Percentiles rank a stretch among this genome's conserved stretches.
phyloP scores from a whole-genome alignment of 768 basidiomycete species.

The Holtermannia corniformis region DNA sequence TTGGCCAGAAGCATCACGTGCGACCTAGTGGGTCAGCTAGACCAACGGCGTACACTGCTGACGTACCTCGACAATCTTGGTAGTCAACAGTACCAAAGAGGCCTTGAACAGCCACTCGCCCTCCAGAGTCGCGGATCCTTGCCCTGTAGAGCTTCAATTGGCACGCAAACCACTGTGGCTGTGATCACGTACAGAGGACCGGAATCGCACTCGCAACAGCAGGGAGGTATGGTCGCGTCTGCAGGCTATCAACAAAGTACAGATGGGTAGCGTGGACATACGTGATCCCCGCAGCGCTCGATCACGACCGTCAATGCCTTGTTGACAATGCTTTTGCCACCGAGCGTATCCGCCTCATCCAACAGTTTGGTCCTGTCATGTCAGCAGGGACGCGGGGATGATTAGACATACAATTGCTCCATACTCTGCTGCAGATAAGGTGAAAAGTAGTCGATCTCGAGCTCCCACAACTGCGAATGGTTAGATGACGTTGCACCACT shows the following conservation, averaged over 20 bases:
- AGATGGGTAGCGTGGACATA: slow-evolving; percentile 1
- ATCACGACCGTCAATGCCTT: slow-evolving; percentile 36
- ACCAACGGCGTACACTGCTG: background rate
- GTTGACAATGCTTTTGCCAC: slow-evolving; percentile 34
- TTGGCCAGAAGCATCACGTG: slow-evolving; percentile 26
- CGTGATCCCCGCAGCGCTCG: slow-evolving; percentile 31
- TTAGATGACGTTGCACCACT: background rate
- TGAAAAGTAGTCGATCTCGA: slow-evolving; percentile 33
- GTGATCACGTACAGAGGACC: slow-evolving; percentile 22
- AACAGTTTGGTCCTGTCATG: slow-evolving; percentile 26
- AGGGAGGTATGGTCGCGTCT: slow-evolving; percentile 33
- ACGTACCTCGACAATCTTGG: slow-evolving; percentile 31
- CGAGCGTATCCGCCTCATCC: slow-evolving; percentile 30
- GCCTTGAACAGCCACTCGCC: slow-evolving; percentile 42
- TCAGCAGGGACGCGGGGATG: background rate
- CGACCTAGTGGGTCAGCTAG: slow-evolving; percentile 15
- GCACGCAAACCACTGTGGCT: background rate
- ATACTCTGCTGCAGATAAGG: slow-evolving; percentile 31
- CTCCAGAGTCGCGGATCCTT: slow-evolving; percentile 29
- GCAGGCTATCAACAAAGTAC: background rate
- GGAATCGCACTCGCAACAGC: slow-evolving; percentile 34
- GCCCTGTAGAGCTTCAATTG: slow-evolving; percentile 16
- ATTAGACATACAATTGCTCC: slow-evolving; percentile 25
- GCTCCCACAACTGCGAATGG: slow-evolving; percentile 32
- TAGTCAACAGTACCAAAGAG: slow-evolving; percentile 34